Percentiles rank a stretch among this genome's conserved stretches.
Evolutionary conservation across 2,329 filamentous ascomycete species (phyloP).

Genomic region (Botrytis fabae): DNA sequence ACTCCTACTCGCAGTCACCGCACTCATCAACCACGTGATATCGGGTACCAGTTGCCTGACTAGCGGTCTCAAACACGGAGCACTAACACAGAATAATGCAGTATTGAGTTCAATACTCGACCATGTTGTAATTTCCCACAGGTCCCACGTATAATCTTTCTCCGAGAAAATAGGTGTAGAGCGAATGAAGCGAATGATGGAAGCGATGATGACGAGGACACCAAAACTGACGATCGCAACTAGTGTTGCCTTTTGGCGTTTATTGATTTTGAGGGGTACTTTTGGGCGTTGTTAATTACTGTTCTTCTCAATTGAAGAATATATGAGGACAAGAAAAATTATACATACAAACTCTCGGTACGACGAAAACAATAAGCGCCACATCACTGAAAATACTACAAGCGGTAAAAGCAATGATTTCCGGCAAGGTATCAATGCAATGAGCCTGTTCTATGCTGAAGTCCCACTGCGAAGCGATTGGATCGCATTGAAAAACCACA

Average conservation of each 20-base stretch:
- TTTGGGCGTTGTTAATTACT: not conserved
- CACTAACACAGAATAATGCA: constrained; percentile 4
- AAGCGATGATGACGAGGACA: not conserved
- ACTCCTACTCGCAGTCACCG: not conserved
- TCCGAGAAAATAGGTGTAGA: not conserved
- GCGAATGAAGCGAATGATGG: not conserved
- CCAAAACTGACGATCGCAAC: constrained; percentile 3
- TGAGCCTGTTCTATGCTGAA: not conserved
- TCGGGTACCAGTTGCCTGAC: not conserved
- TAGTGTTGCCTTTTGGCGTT: not conserved
- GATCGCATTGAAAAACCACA: constrained; percentile 10
- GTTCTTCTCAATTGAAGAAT: not conserved
- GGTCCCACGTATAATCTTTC: not conserved
- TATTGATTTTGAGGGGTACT: constrained; percentile 6
- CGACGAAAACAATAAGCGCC: not conserved
- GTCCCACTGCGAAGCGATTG: not conserved
- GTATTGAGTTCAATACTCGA: constrained; percentile 7
- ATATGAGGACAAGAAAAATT: not conserved
- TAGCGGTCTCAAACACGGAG: not conserved
- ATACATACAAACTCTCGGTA: not conserved
- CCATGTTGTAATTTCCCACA: constrained; percentile 19
- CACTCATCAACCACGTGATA: not conserved
- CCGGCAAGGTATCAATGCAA: not conserved
- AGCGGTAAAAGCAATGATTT: not conserved
- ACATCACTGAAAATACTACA: constrained; percentile 16